These are phyloP conservation scores for Wickerhamomyces mucosus DNA, from an alignment of 805 yeast genomes.

Conservation along the genomic window DNA sequence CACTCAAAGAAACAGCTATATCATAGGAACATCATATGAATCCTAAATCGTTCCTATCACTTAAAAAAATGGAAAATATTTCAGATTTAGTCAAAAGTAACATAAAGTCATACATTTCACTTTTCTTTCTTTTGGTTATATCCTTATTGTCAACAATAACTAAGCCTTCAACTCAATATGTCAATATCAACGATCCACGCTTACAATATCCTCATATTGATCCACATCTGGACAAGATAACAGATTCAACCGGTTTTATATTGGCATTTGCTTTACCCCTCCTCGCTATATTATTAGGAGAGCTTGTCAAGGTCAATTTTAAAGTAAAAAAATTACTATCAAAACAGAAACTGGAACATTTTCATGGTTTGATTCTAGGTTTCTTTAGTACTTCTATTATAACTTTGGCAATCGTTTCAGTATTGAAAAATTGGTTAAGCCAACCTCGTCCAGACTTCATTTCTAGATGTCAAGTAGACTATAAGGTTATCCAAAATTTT, in stretches of 20 bases:
- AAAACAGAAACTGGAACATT: constrained; percentile 6
- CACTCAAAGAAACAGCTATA: no score
- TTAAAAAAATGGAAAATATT: no score
- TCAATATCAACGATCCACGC: constrained; percentile 21
- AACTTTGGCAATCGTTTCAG: constrained; percentile 14
- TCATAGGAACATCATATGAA: no score
- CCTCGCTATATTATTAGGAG: constrained; percentile 1
- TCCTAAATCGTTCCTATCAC: no score
- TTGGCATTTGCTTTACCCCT: constrained; percentile 1
- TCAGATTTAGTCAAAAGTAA: no score
- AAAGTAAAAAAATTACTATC: constrained; percentile 1
- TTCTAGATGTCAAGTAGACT: constrained; percentile 68
- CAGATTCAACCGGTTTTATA: constrained; percentile 5
- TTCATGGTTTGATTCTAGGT: constrained; percentile 9
- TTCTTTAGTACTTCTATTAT: constrained; percentile 7
- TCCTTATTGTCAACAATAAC: neutral
- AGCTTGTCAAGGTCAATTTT: constrained; percentile 4
- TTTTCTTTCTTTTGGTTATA: neutral
- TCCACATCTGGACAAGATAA: constrained; percentile 5
- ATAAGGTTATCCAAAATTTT: constrained; percentile 20
- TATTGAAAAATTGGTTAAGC: constrained; percentile 74
- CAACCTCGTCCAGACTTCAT: constrained; percentile 87
- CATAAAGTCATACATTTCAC: no score
- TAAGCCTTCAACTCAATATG: constrained; percentile 23
- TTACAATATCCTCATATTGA: constrained; percentile 22